Conservation (phyloP, 2,329 filamentous ascomycete species). For the Myriangium duriaei region DNA sequence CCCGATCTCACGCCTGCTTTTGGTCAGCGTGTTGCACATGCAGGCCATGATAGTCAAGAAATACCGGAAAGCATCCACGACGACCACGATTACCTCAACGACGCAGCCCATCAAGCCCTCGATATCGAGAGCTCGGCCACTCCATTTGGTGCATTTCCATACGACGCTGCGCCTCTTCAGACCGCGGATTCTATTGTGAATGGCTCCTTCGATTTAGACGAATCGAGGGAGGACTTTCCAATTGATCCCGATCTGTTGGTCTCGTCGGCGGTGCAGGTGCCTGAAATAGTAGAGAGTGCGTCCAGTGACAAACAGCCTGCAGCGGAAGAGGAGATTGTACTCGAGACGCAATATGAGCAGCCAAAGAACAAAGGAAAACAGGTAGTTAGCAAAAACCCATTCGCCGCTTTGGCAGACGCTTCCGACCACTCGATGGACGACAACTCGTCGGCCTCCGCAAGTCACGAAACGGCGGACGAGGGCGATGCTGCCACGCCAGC, state of each 20-base stretch:
- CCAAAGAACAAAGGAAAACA: neutral
- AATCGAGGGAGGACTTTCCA: no score
- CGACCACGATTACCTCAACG: slow-evolving; percentile 6
- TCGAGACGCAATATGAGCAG: neutral
- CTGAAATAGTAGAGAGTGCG: neutral
- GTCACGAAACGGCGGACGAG: neutral
- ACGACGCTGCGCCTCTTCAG: no score
- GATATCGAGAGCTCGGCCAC: slow-evolving; percentile 5
- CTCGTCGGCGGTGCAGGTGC: neutral
- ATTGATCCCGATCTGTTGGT: neutral
- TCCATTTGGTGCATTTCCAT: no score
- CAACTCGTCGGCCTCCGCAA: neutral
- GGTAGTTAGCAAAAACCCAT: slow-evolving; percentile 3
- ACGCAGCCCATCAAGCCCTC: slow-evolving; percentile 1
- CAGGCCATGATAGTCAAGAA: neutral
- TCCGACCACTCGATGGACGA: neutral
- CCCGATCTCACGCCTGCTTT: slow-evolving; percentile 1
- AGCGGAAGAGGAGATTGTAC: neutral
- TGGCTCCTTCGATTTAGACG: no score
- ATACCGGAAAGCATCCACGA: neutral
- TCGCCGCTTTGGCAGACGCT: slow-evolving; percentile 1
- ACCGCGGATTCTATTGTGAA: no score
- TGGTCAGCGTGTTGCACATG: neutral
- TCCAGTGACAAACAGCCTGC: neutral
- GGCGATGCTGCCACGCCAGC: neutral